Evolutionary conservation across 495 filamentous ascomycete genomes (phyloP).

Genomic region (Trichoderma parareesei): DNA sequence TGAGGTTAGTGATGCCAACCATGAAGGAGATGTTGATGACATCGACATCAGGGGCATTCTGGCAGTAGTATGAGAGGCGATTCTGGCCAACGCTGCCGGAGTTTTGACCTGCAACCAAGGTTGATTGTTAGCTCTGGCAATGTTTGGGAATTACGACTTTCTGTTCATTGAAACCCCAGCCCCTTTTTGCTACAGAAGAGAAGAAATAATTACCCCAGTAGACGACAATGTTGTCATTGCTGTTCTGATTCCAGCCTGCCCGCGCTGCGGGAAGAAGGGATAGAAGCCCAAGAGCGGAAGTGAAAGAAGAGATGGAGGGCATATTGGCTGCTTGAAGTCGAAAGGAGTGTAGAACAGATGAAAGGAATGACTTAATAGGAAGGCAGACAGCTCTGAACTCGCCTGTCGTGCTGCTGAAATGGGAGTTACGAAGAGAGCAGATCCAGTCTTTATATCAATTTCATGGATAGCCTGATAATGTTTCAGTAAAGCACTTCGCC

Average conservation of each 20-base stretch:
- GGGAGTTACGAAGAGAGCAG: background rate
- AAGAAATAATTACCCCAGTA: background rate
- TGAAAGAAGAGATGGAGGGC: background rate
- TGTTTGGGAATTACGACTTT: background rate
- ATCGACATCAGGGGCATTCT: constrained; percentile 21
- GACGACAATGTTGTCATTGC: constrained; percentile 8
- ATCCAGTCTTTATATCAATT: background rate
- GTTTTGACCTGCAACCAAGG: background rate
- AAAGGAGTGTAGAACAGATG: background rate
- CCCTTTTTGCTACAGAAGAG: too few species aligned
- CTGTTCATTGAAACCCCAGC: too few species aligned
- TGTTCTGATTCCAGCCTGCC: constrained; percentile 11
- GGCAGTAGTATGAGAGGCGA: background rate
- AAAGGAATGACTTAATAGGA: background rate
- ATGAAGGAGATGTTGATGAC: constrained; percentile 58
- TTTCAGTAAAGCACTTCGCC: background rate
- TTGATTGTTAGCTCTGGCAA: background rate
- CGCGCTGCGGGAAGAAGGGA: constrained; percentile 1
- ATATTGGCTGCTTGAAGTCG: background rate
- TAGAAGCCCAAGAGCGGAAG: background rate
- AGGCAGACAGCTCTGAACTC: background rate
- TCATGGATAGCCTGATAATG: background rate
- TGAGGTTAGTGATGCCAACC: constrained; percentile 45
- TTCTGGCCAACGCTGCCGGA: constrained; percentile 2
- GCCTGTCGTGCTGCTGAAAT: background rate